These are phyloP conservation scores for Leccinum obscurum DNA, from an alignment of 768 basidiomycete genomes.

Conservation along the genomic window DNA sequence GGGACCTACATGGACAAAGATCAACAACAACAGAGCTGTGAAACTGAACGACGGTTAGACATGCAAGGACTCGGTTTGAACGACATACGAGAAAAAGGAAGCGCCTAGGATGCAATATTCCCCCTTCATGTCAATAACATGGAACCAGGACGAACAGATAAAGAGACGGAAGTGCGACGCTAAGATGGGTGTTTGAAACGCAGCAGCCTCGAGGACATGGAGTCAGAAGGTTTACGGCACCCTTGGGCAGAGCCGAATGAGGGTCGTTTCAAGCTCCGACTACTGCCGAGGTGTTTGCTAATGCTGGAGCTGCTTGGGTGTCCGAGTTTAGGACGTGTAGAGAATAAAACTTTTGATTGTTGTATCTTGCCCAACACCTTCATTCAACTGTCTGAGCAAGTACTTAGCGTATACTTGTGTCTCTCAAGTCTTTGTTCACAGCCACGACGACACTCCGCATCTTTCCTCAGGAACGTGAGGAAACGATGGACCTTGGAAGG, in stretches of 20 bases:
- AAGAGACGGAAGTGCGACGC: slow-evolving; percentile 18
- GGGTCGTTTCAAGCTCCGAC: slow-evolving; percentile 15
- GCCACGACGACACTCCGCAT: slow-evolving; percentile 28
- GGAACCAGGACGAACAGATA: slow-evolving; percentile 20
- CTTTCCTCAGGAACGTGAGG: slow-evolving; percentile 42
- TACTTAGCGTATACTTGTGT: slow-evolving; percentile 8
- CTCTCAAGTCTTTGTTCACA: slow-evolving; percentile 25
- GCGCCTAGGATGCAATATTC: slow-evolving; percentile 76
- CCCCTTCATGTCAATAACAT: slow-evolving; percentile 54
- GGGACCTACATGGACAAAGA: slow-evolving; percentile 74
- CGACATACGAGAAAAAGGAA: slow-evolving; percentile 67
- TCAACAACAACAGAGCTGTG: slow-evolving; percentile 56
- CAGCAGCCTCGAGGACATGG: slow-evolving; percentile 24
- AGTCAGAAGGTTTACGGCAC: slow-evolving; percentile 17
- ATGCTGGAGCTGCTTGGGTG: background rate
- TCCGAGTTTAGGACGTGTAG: background rate
- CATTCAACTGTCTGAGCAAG: slow-evolving; percentile 7
- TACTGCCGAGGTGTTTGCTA: background rate
- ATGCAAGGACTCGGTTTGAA: slow-evolving; percentile 8
- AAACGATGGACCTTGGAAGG: slow-evolving; percentile 64
- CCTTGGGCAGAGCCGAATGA: slow-evolving; percentile 9
- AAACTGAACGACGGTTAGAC: slow-evolving; percentile 19
- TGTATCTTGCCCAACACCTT: background rate
- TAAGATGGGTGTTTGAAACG: slow-evolving; percentile 21
- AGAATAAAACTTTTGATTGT: background rate